Base-by-base conservation (phyloP, 306 rosid species). In the Prosopis cineraria region DNA sequence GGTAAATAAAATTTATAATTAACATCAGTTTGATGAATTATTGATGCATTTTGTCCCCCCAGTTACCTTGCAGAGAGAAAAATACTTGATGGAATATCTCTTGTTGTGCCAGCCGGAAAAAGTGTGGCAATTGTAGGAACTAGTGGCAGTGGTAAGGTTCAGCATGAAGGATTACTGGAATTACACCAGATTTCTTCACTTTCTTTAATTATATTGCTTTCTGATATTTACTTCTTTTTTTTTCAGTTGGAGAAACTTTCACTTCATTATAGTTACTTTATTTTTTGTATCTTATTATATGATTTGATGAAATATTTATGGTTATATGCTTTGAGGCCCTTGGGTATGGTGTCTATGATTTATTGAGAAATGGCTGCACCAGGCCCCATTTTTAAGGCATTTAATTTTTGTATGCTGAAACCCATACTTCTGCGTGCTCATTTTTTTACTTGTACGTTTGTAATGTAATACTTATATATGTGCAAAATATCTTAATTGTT, bases 101-200 rank as follows among this genome's bases (percentile, higher is more conserved):
- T 95, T 76, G 68, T 80, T 76, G 93, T 95, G 52, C 96, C 98
- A 22, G 94, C 98, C 36, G 98, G 98, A 76, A 93, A 92, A 90
- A 95, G 98, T 84, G 98, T 95, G 82, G 98, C 98, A 71, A 95
- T 95, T 78, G 98, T 95, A 69, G 98, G 98, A 65, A 95, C 98
- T 60, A 95, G 98, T 79, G 97, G 98, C 79, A 95, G 98, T 87
- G 98, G 98, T 95, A 89, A 89, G 97, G 66, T 81, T 76, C 73
- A 70, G 66, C 78, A 40, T 78, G 75, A 73, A 65, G 77, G 64
- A 64, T 36, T 37, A 11, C 50, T 37, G n/a, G 48, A 37, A 66
- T 39, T 66, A n/a, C 33, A 0, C 31, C 48, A 66, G 10, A 20
- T 10, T 73, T 80, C 19, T 63, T 70, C 48, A 25, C 73, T 78